Base-by-base conservation (phyloP, 1,139 yeast species). In the Spencermartinsiella ligniputridi region DNA sequence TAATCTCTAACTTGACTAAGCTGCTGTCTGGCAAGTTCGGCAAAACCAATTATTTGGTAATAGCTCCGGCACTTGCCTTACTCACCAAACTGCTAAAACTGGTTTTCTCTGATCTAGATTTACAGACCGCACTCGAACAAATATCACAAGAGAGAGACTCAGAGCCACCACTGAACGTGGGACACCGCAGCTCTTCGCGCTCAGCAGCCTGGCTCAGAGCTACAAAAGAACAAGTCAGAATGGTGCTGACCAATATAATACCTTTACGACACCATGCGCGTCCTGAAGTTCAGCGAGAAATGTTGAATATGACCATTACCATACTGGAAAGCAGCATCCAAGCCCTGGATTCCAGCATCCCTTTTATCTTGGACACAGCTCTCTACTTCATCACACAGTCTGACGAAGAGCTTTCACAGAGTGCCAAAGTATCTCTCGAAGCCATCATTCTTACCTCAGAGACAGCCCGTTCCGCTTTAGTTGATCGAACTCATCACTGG, bases 171-270 rank as follows among this genome's bases (percentile, higher is more conserved):
- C 16, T 39, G 35, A 25, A 35, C 12, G 24, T 46, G 2, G 40
- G 49, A 3, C 49, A 47, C 0, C 51, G 51, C 30, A 48, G 50
- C n/a, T 63, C 61, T 36, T 47, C 54, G 49, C 68, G 89, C 52
- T 72, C 79, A 1, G 64, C 67, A 11, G 60, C 76, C 8, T 86
- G 95, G 95, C 62, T 83, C 17, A 67, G 60, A 16, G 87, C 82
- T 0, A 81, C 90, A 0, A 69, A 83, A 1, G 67, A 69, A 25
- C 92, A 86, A 55, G 69, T 85, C 19, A 75, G 55, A 62, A 3
- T 58, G 66, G 49, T 61, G 2, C 41, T 62, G 33, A 54, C 54
- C 37, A 45, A 51, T n/a, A 43, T 63, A 16, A 35, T 48, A 1
- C 39, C 52, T 1, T 33, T 64, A 1, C 48, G 62, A 13, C 43